Percentiles rank a stretch among this genome's conserved stretches.
Evolutionary conservation across 345 rosid genomes (phyloP).

Genomic region (Durio zibethinus): DNA sequence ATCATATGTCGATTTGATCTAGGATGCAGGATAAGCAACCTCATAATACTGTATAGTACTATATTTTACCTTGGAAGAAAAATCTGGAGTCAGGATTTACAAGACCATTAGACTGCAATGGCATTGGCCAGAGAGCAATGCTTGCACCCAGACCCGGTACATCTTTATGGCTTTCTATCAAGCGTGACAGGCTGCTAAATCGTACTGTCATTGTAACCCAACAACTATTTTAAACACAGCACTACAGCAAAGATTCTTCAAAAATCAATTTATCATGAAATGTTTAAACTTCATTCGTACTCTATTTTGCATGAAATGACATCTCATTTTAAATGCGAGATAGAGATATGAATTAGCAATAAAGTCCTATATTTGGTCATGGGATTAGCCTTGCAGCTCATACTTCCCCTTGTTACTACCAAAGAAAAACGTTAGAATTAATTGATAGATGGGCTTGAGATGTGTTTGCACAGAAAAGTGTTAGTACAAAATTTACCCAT

Average conservation of each 20-base stretch:
- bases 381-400: too few relatives aligned
- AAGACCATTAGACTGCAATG: not conserved
- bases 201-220: not conserved
- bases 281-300: too few relatives aligned
- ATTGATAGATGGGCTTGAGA: not conserved
- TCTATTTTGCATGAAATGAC: too few relatives aligned
- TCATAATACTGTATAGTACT: not conserved
- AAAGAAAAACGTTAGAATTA: not conserved
- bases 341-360: too few relatives aligned
- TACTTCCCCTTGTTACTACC: too few relatives aligned
- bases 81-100: not conserved
- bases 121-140: not conserved
- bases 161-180: not conserved
- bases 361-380: too few relatives aligned
- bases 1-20: not conserved
- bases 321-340: too few relatives aligned
- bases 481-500: not conserved
- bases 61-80: not conserved
- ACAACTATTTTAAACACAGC: not conserved
- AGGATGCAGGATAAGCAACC: not conserved
- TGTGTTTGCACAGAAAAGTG: not conserved
- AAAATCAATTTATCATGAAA: not conserved
- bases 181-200: conserved; percentile 3
- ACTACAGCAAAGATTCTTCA: not conserved
- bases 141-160: not conserved